These are phyloP conservation scores for Fistulina hepatica DNA, from an alignment of 1,284 basidiomycete genomes.

Conservation along the genomic window DNA sequence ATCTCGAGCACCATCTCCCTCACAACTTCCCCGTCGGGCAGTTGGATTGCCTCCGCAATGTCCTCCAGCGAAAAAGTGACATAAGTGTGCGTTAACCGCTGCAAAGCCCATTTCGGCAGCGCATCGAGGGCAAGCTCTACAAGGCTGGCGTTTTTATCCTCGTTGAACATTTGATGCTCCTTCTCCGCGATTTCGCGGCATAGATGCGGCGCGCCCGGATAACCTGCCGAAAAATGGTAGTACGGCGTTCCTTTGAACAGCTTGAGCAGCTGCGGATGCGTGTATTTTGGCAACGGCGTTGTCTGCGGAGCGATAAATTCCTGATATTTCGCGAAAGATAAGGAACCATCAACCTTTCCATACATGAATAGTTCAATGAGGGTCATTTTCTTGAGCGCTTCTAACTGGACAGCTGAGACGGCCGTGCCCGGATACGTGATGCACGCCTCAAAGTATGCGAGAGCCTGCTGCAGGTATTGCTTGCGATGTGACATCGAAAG, in stretches of 20 bases:
- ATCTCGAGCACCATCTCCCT: constrained; percentile 55
- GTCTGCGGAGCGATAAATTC: too few relatives aligned
- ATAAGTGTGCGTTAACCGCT: constrained; percentile 69
- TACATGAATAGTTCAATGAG: too few relatives aligned
- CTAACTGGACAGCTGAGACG: constrained; percentile 65
- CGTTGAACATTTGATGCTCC: neutral
- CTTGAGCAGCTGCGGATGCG: constrained; percentile 40
- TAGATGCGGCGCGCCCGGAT: constrained; percentile 37
- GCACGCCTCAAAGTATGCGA: constrained; percentile 57
- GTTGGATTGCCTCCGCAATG: constrained; percentile 51
- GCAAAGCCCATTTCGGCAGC: constrained; percentile 64
- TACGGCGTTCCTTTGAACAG: constrained; percentile 57
- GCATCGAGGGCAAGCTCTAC: constrained; percentile 51
- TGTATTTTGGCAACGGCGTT: constrained; percentile 56
- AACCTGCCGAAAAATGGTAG: constrained; percentile 45
- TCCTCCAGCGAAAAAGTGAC: constrained; percentile 61
- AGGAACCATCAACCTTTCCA: constrained; percentile 43
- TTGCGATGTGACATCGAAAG: constrained; percentile 14
- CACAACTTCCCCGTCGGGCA: constrained; percentile 44
- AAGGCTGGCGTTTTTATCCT: constrained; percentile 65
- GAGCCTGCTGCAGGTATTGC: neutral
- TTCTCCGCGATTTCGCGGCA: neutral
- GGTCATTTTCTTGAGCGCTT: constrained; percentile 83
- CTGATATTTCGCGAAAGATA: constrained; percentile 2
- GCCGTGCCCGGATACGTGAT: constrained; percentile 58